Conservation (phyloP, 441 rosid genomes). For the Erodium texanum region DNA sequence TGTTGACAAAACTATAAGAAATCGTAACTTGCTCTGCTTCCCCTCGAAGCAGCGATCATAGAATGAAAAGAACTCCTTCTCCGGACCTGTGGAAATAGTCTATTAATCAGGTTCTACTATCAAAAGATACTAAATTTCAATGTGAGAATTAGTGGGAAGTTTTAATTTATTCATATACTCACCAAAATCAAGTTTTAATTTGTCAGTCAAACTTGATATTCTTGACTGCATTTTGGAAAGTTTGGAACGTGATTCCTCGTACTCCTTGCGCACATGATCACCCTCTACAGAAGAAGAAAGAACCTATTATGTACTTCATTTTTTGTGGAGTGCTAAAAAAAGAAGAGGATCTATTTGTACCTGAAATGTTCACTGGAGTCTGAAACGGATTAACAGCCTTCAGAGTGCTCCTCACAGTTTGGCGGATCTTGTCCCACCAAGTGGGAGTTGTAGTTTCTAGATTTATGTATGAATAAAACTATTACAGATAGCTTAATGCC, state of each 20-base stretch:
- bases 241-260: conserved; percentile 68
- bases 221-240: conserved; percentile 78
- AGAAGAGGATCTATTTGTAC: conserved; percentile 22
- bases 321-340: neutral
- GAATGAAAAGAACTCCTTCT: conserved; percentile 86
- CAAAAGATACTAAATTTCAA: neutral
- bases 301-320: neutral
- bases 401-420: conserved; percentile 50
- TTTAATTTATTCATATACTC: conserved; percentile 20
- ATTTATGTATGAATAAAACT: conserved; percentile 28
- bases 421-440: conserved; percentile 88
- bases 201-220: conserved; percentile 68
- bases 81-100: conserved; percentile 49
- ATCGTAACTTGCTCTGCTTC: conserved; percentile 75
- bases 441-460: conserved; percentile 41
- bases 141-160: neutral
- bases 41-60: conserved; percentile 71
- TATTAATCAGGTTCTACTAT: neutral
- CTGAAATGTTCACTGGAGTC: conserved; percentile 71
- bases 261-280: conserved; percentile 72
- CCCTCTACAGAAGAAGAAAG: conserved; percentile 48
- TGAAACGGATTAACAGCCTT: conserved; percentile 50
- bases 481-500: neutral
- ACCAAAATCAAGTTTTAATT: conserved; percentile 89
- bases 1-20: conserved; percentile 7